Percentiles rank a stretch among this genome's conserved stretches.
Conservation (phyloP, 192 early-diverging fungal species). For the Spinellus fusiger region DNA sequence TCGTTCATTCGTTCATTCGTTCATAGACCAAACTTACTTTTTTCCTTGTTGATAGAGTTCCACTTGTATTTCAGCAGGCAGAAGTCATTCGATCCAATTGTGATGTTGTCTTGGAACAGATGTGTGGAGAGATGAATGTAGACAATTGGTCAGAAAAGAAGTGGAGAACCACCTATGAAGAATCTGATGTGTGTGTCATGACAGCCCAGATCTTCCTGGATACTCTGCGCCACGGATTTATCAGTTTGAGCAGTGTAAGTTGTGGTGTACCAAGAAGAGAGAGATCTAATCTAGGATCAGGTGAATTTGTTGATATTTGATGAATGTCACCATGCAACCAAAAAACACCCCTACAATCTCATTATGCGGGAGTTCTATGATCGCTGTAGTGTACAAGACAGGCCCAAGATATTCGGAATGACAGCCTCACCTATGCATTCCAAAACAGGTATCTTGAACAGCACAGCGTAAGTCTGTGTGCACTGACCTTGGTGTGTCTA, state of each 20-base stretch:
- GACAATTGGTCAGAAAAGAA: constrained; percentile 52
- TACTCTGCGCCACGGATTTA: constrained; percentile 62
- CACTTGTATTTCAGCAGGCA: constrained; percentile 82
- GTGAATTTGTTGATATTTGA: constrained; percentile 90
- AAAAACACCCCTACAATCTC: constrained; percentile 67
- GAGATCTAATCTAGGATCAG: constrained; percentile 25
- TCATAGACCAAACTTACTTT: constrained; percentile 49
- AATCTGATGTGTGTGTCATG: constrained; percentile 74
- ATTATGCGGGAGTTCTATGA: constrained; percentile 84
- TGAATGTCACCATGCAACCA: constrained; percentile 86
- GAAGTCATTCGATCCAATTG: constrained; percentile 69
- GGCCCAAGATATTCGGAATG: constrained; percentile 88
- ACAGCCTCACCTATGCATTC: constrained; percentile 80
- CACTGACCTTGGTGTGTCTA: neutral
- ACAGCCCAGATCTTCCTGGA: constrained; percentile 84
- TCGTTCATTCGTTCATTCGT: neutral
- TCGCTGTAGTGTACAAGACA: constrained; percentile 28
- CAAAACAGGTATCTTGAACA: neutral
- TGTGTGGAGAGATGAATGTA: constrained; percentile 63
- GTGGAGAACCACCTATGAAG: constrained; percentile 56
- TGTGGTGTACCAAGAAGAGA: neutral
- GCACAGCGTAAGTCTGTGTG: constrained; percentile 7
- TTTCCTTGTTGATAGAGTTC: constrained; percentile 85
- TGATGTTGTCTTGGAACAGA: constrained; percentile 48
- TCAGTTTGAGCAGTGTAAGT: constrained; percentile 53